A percentile compares a stretch with the other conserved stretches of the same genome.
These are phyloP conservation scores for Phytophthora tubulina DNA, from an alignment of 352 stramenopile genomes.

Conservation along the genomic window DNA sequence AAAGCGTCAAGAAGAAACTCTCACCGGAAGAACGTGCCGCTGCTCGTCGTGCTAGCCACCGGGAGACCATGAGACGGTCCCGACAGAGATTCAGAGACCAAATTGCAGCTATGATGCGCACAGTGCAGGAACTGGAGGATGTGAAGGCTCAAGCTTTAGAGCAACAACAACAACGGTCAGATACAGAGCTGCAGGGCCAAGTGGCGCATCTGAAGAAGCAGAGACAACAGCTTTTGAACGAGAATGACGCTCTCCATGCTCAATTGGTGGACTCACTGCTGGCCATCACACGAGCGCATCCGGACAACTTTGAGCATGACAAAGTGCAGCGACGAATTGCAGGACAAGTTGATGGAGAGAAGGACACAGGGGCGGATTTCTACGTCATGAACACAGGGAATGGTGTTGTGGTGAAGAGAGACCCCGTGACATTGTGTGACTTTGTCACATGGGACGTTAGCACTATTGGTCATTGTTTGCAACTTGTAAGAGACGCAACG, in stretches of 20 bases:
- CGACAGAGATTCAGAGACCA: constrained; percentile 47
- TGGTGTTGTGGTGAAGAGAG: constrained; percentile 10
- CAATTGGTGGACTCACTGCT: constrained; percentile 45
- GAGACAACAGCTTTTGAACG: constrained; percentile 34
- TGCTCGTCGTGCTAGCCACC: constrained; percentile 37
- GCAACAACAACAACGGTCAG: constrained; percentile 4
- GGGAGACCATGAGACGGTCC: constrained; percentile 50
- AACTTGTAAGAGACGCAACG: constrained; percentile 37
- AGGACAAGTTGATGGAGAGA: neutral
- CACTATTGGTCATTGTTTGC: constrained; percentile 43
- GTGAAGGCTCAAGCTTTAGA: constrained; percentile 30
- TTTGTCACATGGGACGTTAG: constrained; percentile 47
- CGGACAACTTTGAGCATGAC: constrained; percentile 36
- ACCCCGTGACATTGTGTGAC: constrained; percentile 46
- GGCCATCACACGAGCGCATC: constrained; percentile 39
- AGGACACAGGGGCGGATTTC: constrained; percentile 20
- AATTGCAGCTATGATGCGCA: constrained; percentile 42
- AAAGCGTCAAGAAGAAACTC: constrained; percentile 25
- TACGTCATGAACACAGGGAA: constrained; percentile 21
- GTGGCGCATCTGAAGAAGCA: constrained; percentile 38
- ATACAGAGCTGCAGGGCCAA: constrained; percentile 29
- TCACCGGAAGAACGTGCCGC: constrained; percentile 32
- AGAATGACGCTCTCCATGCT: constrained; percentile 41
- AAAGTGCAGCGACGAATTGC: constrained; percentile 14
- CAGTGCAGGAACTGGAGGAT: constrained; percentile 37